Evolutionary conservation across 73 alveolate species (phyloP).

Genomic region (Uronychia setigera): DNA sequence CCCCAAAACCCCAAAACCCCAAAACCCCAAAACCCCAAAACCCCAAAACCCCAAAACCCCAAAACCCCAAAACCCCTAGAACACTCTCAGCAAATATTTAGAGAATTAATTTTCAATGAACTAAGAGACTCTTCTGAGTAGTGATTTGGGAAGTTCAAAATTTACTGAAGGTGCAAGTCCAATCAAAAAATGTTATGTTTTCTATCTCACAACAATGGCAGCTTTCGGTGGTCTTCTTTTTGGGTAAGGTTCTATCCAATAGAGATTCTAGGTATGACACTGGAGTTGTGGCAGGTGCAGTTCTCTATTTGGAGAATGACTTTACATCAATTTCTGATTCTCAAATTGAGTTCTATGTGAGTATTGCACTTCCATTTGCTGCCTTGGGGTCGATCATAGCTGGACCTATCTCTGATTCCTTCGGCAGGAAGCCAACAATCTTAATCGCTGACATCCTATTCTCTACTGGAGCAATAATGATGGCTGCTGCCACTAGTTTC

Average conservation of each 20-base stretch:
- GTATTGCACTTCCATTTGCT: conserved; percentile 56
- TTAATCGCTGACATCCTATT: conserved; percentile 35
- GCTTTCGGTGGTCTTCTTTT: conserved; percentile 52
- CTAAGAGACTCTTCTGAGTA: too few relatives aligned
- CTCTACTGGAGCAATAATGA: conserved; percentile 42
- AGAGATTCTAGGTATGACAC: conserved; percentile 41
- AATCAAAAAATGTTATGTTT: too few relatives aligned
- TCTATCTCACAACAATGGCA: not conserved
- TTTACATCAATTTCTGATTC: not conserved
- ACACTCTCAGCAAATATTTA: too few relatives aligned
- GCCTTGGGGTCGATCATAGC: conserved; percentile 61
- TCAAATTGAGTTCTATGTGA: conserved; percentile 19
- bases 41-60: too few relatives aligned
- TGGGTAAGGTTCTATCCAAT: not conserved
- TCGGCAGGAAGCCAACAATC: conserved; percentile 54
- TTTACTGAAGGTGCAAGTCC: too few relatives aligned
- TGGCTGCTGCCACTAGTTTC: conserved; percentile 56
- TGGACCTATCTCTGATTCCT: conserved; percentile 56
- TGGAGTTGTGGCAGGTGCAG: conserved; percentile 42
- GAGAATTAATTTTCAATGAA: too few relatives aligned
- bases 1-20: too few relatives aligned
- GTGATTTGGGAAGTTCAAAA: too few relatives aligned
- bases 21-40: too few relatives aligned
- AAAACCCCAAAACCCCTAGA: too few relatives aligned
- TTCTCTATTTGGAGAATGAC: conserved; percentile 23